Conservation (phyloP, 306 rosid genomes). For the Ceratonia siliqua region DNA sequence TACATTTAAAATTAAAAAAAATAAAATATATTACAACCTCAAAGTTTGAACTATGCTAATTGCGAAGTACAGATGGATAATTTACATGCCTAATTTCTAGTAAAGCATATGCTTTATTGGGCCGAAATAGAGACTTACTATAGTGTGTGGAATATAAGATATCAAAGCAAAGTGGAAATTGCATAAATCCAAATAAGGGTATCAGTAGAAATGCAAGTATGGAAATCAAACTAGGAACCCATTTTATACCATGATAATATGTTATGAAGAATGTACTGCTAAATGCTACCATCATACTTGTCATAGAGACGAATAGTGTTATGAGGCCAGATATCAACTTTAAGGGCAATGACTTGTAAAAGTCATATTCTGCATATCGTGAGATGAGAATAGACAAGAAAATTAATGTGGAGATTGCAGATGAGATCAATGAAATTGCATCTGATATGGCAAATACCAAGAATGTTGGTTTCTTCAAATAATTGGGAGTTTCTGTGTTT, state of each 20-base stretch:
- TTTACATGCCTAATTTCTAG: too few relatives aligned
- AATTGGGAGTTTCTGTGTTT: background rate
- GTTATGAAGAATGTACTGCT: too few relatives aligned
- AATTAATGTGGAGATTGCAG: conserved; percentile 42
- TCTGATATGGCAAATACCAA: too few relatives aligned
- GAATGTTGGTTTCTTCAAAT: background rate
- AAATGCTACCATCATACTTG: too few relatives aligned
- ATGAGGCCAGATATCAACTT: conserved; percentile 47
- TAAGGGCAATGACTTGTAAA: conserved; percentile 39
- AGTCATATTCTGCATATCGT: conserved; percentile 45
- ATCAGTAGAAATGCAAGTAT: conserved; percentile 22
- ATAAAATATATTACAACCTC: too few relatives aligned
- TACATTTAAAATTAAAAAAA: too few relatives aligned
- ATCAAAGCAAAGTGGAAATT: conserved; percentile 32
- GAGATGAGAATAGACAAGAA: conserved; percentile 53
- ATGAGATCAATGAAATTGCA: conserved; percentile 45
- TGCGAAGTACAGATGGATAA: too few relatives aligned
- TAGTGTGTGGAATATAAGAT: conserved; percentile 35
- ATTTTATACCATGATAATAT: too few relatives aligned
- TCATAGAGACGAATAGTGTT: conserved; percentile 39
- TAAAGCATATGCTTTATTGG: too few relatives aligned
- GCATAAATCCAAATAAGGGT: conserved; percentile 17
- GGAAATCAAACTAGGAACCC: conserved; percentile 33
- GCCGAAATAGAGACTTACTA: conserved; percentile 20
- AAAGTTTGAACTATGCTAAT: too few relatives aligned